phyloP scores from a whole-genome alignment of 2,329 filamentous ascomycete species.

The Hymenotorrendiella dingleyae region DNA sequence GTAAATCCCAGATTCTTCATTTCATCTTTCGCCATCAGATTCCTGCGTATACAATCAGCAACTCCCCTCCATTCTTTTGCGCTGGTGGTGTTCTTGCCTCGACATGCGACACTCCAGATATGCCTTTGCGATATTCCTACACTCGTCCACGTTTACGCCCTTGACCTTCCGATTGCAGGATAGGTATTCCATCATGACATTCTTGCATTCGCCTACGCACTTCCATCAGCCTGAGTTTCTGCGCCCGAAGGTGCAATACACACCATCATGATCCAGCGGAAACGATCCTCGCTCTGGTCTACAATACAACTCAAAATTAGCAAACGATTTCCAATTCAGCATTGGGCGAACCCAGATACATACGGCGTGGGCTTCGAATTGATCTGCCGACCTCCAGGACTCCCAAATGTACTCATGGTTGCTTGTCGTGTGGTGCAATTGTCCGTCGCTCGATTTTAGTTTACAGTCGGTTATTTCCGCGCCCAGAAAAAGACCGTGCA shows the following conservation, averaged over 20 bases:
- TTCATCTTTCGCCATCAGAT: constrained; percentile 92
- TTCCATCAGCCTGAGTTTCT: constrained; percentile 8
- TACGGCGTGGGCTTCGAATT: constrained; percentile 66
- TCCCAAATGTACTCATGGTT: constrained; percentile 60
- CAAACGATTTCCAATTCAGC: background rate
- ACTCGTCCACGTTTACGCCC: constrained; percentile 82
- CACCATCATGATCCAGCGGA: constrained; percentile 89
- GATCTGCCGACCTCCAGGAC: constrained; percentile 59
- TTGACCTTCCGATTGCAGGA: constrained; percentile 77
- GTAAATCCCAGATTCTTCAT: constrained; percentile 87
- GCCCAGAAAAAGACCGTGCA: no score
- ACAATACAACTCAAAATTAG: constrained; percentile 7
- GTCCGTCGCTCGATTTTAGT: no score
- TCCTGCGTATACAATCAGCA: constrained; percentile 39
- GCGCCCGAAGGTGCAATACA: constrained; percentile 13
- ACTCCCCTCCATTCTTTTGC: background rate
- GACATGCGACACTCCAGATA: constrained; percentile 95
- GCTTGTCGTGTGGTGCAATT: no score
- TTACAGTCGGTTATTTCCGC: no score
- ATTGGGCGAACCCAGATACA: no score
- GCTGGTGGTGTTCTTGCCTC: constrained; percentile 48
- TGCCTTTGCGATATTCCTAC: constrained; percentile 76
- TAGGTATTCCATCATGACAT: constrained; percentile 79
- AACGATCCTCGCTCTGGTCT: constrained; percentile 91
- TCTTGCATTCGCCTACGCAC: constrained; percentile 77